Evolutionary conservation across 306 rosid genomes (phyloP), one percentile per base, ranked within the genome.

Genomic region (Trifolium pratense): DNA sequence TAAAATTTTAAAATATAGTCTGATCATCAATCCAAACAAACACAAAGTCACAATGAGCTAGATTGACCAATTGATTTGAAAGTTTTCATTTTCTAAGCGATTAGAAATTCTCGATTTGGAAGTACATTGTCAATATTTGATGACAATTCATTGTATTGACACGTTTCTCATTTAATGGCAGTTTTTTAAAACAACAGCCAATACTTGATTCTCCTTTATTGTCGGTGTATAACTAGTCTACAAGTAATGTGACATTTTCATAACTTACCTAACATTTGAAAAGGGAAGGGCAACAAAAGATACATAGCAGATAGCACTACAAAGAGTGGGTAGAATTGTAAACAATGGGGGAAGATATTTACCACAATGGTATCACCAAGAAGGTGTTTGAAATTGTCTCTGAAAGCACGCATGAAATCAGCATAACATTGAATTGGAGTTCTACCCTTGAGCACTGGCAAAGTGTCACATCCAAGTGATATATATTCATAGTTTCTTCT

Each of bases 331-430:
- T 7, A 55, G 70, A 59, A 21, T 11, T 15, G 49, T n/a, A n/a
- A 26, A 13, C 5, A 21, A 25, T 31, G 45, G 31, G 9, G 9
- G 67, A 0, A 40, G 25, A 46, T 4, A 32, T 36, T 78, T 88
- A 95, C 99, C 96, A 90, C 97, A 66, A 95, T 84, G 75, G 99
- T 95, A 59, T 91, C 93, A 60, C 92, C 97, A 75, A 95, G 92
- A 64, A 81, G 90, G 86, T 90, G 88, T 20, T 86, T 82, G 80
- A 91, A 95, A 75, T 84, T 83, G 78, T 91, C 95, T 71, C 90
- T 82, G 84, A 95, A 95, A 62, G 99, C 86, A 18, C 86, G 84
- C 97, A 95, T 95, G 84, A 91, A 95, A 65, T 95, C 97, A 23
- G 97, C 82, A 59, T 95, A 95, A 71, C 99, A 95, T 64, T 91